A percentile compares a stretch with the other conserved stretches of the same genome.
These are phyloP conservation scores for Conticribra weissflogii DNA, from an alignment of 108 stramenopile species.

Conservation along the genomic window DNA sequence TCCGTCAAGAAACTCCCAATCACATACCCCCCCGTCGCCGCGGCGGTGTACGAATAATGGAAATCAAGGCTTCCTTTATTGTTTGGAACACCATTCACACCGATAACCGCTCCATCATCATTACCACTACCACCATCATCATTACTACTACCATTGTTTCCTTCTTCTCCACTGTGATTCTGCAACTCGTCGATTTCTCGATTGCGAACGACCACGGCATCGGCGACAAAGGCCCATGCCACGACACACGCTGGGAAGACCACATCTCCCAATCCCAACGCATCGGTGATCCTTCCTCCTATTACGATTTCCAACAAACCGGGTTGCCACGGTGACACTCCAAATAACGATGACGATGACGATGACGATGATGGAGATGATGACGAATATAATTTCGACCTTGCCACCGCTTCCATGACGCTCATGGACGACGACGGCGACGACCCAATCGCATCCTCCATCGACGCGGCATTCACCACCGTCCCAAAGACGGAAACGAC, in stretches of 20 bases:
- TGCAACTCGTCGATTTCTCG: not conserved
- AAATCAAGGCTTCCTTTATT: too few species aligned
- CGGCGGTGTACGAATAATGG: conserved; percentile 37
- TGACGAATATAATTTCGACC: conserved; percentile 3
- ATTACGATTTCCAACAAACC: conserved; percentile 52
- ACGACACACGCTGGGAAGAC: conserved; percentile 61
- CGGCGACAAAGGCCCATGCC: conserved; percentile 41
- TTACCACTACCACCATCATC: too few species aligned
- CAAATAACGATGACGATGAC: not conserved
- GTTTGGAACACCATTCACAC: too few species aligned
- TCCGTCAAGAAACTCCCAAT: conserved; percentile 51
- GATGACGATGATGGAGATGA: not conserved
- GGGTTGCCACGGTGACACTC: conserved; percentile 49
- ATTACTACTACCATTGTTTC: not conserved
- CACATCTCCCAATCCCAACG: conserved; percentile 62
- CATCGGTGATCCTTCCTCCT: conserved; percentile 37
- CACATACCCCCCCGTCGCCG: conserved; percentile 36
- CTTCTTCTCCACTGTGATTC: not conserved
- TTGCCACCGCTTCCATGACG: conserved; percentile 19
- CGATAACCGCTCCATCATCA: too few species aligned
- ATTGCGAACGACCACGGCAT: conserved; percentile 1
- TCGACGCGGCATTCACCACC: conserved; percentile 26
- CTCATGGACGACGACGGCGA: conserved; percentile 5
- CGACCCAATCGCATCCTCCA: not conserved
- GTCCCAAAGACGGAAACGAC: conserved; percentile 34